Conservation (phyloP, 352 stramenopile species). For the Phytophthora pistaciae region DNA sequence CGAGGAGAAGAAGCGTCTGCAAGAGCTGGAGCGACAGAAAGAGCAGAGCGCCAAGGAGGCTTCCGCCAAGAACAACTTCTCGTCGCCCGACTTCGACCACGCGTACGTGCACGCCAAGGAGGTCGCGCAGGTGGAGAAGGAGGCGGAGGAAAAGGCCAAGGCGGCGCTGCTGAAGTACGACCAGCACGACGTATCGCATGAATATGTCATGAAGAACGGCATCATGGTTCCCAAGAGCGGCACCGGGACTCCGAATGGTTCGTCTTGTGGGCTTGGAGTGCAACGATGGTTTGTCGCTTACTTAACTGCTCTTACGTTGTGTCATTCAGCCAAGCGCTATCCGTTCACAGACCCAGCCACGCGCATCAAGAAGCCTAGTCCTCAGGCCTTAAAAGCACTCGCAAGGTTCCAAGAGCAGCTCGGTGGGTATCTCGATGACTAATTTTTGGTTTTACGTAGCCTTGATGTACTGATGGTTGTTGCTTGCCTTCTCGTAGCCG, state of each 20-base stretch:
- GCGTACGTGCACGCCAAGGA: slow-evolving; percentile 65
- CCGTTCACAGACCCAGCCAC: slow-evolving; percentile 65
- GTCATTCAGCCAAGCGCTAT: slow-evolving; percentile 53
- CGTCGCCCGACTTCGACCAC: slow-evolving; percentile 58
- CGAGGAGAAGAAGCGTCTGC: slow-evolving; percentile 65
- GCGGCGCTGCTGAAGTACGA: slow-evolving; percentile 59
- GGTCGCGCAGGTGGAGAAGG: slow-evolving; percentile 54
- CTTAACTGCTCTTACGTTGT: neutral
- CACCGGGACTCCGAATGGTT: slow-evolving; percentile 26
- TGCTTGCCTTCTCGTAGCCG: slow-evolving; percentile 18
- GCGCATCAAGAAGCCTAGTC: slow-evolving; percentile 53
- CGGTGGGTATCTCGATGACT: slow-evolving; percentile 29
- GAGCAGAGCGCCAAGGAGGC: slow-evolving; percentile 45
- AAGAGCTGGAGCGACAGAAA: slow-evolving; percentile 59
- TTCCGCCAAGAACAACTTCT: slow-evolving; percentile 60
- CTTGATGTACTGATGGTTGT: no score
- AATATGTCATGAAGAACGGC: slow-evolving; percentile 75
- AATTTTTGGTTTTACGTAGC: neutral
- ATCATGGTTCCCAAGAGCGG: slow-evolving; percentile 52
- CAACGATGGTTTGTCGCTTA: neutral
- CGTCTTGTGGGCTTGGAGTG: neutral
- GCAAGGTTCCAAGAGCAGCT: slow-evolving; percentile 70
- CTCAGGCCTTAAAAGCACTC: slow-evolving; percentile 54
- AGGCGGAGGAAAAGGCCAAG: slow-evolving; percentile 70
- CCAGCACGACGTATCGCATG: slow-evolving; percentile 60